Evolutionary conservation across 2,329 filamentous ascomycete species (phyloP), one percentile per base, ranked within the genome.

Genomic region (Neopestalotiopsis rosae): DNA sequence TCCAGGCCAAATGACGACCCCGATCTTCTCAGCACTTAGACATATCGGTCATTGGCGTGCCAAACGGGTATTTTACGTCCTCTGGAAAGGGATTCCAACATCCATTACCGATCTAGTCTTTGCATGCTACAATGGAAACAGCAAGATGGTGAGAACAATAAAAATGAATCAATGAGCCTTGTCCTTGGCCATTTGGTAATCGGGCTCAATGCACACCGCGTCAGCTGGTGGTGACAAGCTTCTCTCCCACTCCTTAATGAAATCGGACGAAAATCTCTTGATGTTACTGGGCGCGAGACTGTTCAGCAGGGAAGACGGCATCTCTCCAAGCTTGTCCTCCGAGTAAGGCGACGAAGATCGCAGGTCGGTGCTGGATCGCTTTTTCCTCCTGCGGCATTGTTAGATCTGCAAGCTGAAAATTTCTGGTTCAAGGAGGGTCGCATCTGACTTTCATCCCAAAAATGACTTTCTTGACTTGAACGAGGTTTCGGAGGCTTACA

Each of bases 161-260:
- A 52, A 52, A 52, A 24, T 17, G 17, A 7, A 52, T 62, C 59
- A 63, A 10, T 62, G 65, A 45, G 56, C 57, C n/a, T 61, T 67
- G 65, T 70, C 68, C 40, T 64, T 65, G 13, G 71, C 62, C 34
- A 70, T 67, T 49, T 72, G 67, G 1, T 63, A 68, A 24, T 45
- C 66, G 24, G 64, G 65, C 63, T 71, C 72, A 67, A 72, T 74
- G 13, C 70, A 70, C 32, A 69, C 67, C n/a, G 69, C 68, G 14
- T 77, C 78, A 3, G 79, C 75, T 1, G 87, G 83, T 42, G 89
- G 85, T 2, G 87, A 89, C 14, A 95, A 83, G 72, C 89, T 93
- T 79, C 90, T 93, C 82, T 98, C 95, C 93, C 94, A 97, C 77
- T 97, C 94, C 72, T 91, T 92, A 89, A 98, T 94, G 68, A 97